Percentiles rank a stretch among this genome's conserved stretches.
Conservation (phyloP, 2,329 filamentous ascomycete species). For the Hypoxylon sp. region DNA sequence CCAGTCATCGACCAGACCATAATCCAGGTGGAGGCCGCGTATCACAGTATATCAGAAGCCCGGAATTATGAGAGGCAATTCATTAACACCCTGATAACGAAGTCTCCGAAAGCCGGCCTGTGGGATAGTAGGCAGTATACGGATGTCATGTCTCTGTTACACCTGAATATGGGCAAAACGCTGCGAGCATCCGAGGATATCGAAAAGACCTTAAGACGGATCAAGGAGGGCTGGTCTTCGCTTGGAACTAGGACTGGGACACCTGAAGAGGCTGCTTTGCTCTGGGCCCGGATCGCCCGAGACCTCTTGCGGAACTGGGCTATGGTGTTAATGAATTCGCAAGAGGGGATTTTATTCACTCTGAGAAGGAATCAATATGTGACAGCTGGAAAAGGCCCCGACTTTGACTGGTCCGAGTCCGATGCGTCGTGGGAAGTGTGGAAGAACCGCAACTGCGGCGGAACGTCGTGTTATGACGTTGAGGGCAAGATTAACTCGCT, state of each 20-base stretch:
- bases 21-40: not conserved
- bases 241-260: not conserved
- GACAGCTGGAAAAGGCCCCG: not conserved
- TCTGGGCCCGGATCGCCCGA: constrained; percentile 23
- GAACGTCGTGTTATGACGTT: constrained; percentile 43
- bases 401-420: not conserved
- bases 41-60: not conserved
- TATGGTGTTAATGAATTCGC: constrained; percentile 23
- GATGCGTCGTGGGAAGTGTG: constrained; percentile 41
- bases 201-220: not conserved
- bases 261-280: not conserved
- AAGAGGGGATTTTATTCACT: constrained; percentile 40
- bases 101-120: not conserved
- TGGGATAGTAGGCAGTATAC: not conserved
- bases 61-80: not conserved
- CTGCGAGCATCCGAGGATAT: not conserved
- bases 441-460: constrained; percentile 47
- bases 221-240: not conserved
- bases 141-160: not conserved
- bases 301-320: constrained; percentile 38
- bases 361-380: constrained; percentile 28
- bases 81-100: not conserved
- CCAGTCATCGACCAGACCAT: not conserved
- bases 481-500: not conserved
- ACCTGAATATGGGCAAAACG: not conserved